phyloP scores from a whole-genome alignment of 805 yeast genomes.

The Ogataea glucozyma region DNA sequence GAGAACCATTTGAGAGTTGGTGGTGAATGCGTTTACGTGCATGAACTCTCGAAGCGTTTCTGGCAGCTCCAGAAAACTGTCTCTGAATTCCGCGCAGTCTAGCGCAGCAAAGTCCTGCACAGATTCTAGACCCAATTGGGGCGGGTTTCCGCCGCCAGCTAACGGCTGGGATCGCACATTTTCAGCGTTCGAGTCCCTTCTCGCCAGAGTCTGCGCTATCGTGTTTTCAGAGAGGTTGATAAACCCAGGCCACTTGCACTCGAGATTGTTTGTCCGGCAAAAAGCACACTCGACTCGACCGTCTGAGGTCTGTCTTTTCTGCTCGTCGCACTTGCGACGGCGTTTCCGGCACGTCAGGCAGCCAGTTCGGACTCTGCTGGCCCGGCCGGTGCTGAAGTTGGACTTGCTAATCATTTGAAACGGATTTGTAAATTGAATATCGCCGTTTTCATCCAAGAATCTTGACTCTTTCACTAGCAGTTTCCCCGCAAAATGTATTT shows the following conservation, averaged over 20 bases:
- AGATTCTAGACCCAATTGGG: constrained; percentile 17
- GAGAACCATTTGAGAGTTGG: constrained; percentile 13
- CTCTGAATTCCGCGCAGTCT: constrained; percentile 8
- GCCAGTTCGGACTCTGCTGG: constrained; percentile 39
- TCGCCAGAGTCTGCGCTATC: neutral
- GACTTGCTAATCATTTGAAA: too few relatives aligned
- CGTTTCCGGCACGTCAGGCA: constrained; percentile 53
- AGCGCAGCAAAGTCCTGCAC: constrained; percentile 17
- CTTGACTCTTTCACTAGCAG: too few relatives aligned
- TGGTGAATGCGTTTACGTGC: constrained; percentile 38
- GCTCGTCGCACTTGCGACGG: constrained; percentile 53
- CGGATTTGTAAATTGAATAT: too few relatives aligned
- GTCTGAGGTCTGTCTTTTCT: constrained; percentile 8
- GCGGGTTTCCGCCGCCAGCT: neutral
- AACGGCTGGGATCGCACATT: neutral
- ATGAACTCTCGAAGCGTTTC: constrained; percentile 40
- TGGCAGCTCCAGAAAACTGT: constrained; percentile 30
- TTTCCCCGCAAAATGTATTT: constrained; percentile 8
- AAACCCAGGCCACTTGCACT: constrained; percentile 23
- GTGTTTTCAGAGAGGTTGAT: constrained; percentile 10
- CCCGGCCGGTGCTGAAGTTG: too few relatives aligned
- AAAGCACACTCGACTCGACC: constrained; percentile 21
- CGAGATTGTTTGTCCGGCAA: constrained; percentile 14
- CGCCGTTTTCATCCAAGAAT: too few relatives aligned
- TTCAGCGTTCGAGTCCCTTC: neutral